Evolutionary conservation across 306 rosid genomes (phyloP), one percentile per base, ranked within the genome.

Genomic region (Acacia acuminata): DNA sequence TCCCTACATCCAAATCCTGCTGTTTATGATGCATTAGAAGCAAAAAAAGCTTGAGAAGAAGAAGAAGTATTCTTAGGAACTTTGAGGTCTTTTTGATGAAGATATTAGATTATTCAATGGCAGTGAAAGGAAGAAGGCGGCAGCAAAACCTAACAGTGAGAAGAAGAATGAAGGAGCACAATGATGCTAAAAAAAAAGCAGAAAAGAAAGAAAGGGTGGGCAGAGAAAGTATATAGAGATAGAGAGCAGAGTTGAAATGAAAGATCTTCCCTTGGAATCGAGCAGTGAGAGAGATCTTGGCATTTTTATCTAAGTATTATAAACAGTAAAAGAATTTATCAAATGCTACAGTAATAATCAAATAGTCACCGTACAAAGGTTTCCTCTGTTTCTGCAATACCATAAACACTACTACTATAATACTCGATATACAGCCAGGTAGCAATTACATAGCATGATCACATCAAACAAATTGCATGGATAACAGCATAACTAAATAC

Each of bases 61-160:
- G 65, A 75, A n/a, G 64, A 56, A 56, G 64, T n/a, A 22, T 56
- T 56, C 27, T 56, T 2, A 56, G 64, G 64, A 56, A 9, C 27
- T 56, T 20, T n/a, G 64, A 56, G 64, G 64, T n/a, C 64, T 56
- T n/a, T 56, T 56, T 27, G 27, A 27, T 56, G 8, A 56, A 20
- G 64, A n/a, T 13, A 68, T 44, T 20, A 81, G 79, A 9, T 69
- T 78, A 61, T 55, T 79, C 48, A 75, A 67, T 47, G 43, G 24
- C 13, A 67, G 42, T 13, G 34, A 32, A 40, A 64, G 71, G 17
- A 50, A 22, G 66, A 60, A 60, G 67, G 67, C 34, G 36, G 36
- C 34, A 17, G 24, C 67, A 60, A 60, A 60, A 60, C 67, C 34
- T 60, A 34, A 60, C 34, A 10, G 36, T 34, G 36, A 34, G 36